Conservation (phyloP, 306 rosid species). For the Dalbergia cultrata region DNA sequence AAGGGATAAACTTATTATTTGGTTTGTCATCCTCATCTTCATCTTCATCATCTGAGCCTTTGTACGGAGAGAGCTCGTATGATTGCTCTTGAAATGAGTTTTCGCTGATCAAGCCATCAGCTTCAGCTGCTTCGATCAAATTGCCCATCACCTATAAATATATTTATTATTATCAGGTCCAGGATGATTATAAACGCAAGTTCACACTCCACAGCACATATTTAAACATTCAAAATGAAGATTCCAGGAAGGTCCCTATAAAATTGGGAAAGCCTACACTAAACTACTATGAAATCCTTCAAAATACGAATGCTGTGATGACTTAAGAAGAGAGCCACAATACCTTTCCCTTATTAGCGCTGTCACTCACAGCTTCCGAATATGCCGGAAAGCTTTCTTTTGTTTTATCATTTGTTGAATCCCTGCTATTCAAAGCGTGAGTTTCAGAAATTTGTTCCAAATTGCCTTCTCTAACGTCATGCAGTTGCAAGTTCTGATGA, state of each 20-base stretch:
- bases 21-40: constrained; percentile 68
- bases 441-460: constrained; percentile 47
- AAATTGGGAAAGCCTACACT: constrained; percentile 28
- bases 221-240: not conserved
- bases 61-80: constrained; percentile 92
- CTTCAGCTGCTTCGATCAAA: constrained; percentile 49
- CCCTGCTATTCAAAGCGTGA: constrained; percentile 43
- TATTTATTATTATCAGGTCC: constrained; percentile 10
- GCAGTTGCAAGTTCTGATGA: constrained; percentile 47
- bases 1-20: constrained; percentile 72
- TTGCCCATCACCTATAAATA: constrained; percentile 55
- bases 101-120: constrained; percentile 38
- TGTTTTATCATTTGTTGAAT: constrained; percentile 47
- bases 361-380: constrained; percentile 41
- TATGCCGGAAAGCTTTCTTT: constrained; percentile 49
- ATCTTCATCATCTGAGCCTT: constrained; percentile 88
- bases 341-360: constrained; percentile 61
- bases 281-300: constrained; percentile 36
- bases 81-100: constrained; percentile 64
- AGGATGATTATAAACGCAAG: constrained; percentile 16
- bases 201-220: too few species aligned
- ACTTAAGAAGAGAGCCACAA: constrained; percentile 27
- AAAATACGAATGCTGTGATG: constrained; percentile 29
- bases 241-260: constrained; percentile 25
- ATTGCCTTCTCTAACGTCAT: constrained; percentile 42